These are phyloP conservation scores for Mycena pura DNA, from an alignment of 768 basidiomycete species.

Conservation along the genomic window DNA sequence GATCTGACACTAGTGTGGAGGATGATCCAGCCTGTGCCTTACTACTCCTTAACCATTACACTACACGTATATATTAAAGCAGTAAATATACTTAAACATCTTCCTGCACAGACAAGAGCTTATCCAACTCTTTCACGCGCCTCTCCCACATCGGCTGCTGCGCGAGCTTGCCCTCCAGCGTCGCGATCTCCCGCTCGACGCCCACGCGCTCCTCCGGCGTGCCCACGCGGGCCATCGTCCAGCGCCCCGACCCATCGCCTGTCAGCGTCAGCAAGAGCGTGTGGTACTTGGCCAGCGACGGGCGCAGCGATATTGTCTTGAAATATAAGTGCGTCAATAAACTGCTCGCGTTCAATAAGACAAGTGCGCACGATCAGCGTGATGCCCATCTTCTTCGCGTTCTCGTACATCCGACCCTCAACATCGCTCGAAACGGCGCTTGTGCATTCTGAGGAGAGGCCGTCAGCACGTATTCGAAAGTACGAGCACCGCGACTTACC, in stretches of 20 bases:
- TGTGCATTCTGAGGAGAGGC: slow-evolving; percentile 74
- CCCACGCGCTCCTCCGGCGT: slow-evolving; percentile 78
- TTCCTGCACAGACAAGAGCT: slow-evolving; percentile 56
- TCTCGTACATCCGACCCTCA: slow-evolving; percentile 95
- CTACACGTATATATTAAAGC: no score
- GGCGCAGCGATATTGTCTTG: slow-evolving; percentile 50
- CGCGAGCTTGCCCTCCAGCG: slow-evolving; percentile 67
- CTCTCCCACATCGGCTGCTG: slow-evolving; percentile 80
- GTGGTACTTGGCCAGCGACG: slow-evolving; percentile 89
- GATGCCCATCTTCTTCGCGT: slow-evolving; percentile 86
- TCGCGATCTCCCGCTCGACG: slow-evolving; percentile 75
- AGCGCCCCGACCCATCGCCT: slow-evolving; percentile 73
- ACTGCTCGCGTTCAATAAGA: neutral
- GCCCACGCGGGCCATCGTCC: slow-evolving; percentile 75
- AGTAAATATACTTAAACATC: no score
- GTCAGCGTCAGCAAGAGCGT: slow-evolving; percentile 80
- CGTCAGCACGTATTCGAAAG: neutral
- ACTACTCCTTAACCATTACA: no score
- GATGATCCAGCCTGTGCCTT: no score
- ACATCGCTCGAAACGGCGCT: slow-evolving; percentile 96
- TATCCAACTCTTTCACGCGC: slow-evolving; percentile 69
- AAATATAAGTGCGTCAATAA: neutral
- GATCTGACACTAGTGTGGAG: no score
- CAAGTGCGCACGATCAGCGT: slow-evolving; percentile 64
- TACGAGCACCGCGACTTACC: slow-evolving; percentile 53